Conservation (phyloP, 352 stramenopile species). For the Halophytophthora polymorphica region DNA sequence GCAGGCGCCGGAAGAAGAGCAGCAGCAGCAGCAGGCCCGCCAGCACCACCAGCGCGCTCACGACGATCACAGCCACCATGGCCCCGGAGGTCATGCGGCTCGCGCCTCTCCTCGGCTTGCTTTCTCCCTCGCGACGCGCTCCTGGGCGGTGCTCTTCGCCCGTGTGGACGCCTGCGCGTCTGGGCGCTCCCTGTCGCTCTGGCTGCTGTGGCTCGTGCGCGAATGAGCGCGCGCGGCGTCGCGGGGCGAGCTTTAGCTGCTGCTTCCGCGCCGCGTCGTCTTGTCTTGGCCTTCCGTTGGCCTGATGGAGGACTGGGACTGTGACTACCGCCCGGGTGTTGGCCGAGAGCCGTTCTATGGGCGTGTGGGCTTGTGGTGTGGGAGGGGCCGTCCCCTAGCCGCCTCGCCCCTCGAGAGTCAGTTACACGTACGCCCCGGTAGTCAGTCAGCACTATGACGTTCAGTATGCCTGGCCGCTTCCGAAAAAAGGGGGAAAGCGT, state of each 20-base stretch:
- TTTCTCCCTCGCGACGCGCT: too few species aligned
- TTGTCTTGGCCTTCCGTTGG: background rate
- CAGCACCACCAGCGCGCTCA: constrained; percentile 45
- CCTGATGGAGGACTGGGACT: background rate
- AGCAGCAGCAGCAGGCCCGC: constrained; percentile 39
- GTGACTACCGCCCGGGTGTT: too few species aligned
- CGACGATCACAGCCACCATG: constrained; percentile 35
- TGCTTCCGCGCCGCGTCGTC: background rate
- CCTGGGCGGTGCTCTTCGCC: too few species aligned
- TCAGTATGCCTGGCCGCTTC: too few species aligned
- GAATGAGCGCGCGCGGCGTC: background rate
- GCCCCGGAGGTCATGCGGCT: constrained; percentile 7
- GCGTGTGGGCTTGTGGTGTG: too few species aligned
- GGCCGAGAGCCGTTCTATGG: too few species aligned
- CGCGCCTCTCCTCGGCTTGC: background rate
- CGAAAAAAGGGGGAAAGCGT: too few species aligned
- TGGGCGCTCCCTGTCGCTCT: background rate
- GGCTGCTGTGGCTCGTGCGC: background rate
- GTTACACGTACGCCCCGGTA: background rate
- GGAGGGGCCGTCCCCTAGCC: background rate
- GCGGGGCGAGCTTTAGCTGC: too few species aligned
- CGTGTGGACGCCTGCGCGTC: too few species aligned
- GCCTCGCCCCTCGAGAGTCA: background rate
- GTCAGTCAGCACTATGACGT: background rate
- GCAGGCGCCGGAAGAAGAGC: constrained; percentile 38